These are phyloP conservation scores for Scleromitrula shiraiana DNA, from an alignment of 2,329 filamentous ascomycete genomes.

Conservation along the genomic window DNA sequence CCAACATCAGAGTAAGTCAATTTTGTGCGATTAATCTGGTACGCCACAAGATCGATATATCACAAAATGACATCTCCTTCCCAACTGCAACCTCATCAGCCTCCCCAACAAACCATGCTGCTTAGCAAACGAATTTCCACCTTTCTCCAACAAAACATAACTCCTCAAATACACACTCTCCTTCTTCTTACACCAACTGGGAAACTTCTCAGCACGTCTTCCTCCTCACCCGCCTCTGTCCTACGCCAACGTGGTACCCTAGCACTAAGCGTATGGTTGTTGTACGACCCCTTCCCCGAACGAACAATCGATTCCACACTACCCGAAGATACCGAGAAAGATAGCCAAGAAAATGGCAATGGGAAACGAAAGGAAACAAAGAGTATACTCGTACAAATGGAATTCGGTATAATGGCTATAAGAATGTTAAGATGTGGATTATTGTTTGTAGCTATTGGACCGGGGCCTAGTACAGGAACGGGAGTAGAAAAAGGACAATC, in stretches of 20 bases:
- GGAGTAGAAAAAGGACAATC: not conserved
- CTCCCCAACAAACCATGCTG: conserved; percentile 40
- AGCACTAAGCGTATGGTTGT: conserved; percentile 52
- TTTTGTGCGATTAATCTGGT: too few relatives aligned
- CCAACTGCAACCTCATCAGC: too few relatives aligned
- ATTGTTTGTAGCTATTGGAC: conserved; percentile 53
- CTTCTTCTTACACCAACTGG: conserved; percentile 52
- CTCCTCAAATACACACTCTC: conserved; percentile 47
- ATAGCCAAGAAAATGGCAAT: conserved; percentile 3
- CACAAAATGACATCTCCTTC: too few relatives aligned
- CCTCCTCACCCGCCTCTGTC: conserved; percentile 44
- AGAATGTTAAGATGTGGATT: conserved; percentile 50
- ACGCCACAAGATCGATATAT: too few relatives aligned
- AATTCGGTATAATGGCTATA: conserved; percentile 48
- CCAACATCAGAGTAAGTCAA: too few relatives aligned
- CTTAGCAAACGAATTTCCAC: conserved; percentile 57
- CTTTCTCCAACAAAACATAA: conserved; percentile 52
- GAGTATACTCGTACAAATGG: conserved; percentile 41
- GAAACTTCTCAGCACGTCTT: conserved; percentile 56
- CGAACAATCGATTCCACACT: conserved; percentile 13
- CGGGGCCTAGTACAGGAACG: conserved; percentile 25
- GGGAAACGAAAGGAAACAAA: conserved; percentile 16
- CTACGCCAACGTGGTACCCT: conserved; percentile 58
- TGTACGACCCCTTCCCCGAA: conserved; percentile 40
- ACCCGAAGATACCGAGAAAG: not conserved